These are phyloP conservation scores for Artemisia annua DNA, from an alignment of 129 eudicot species.

Conservation along the genomic window DNA sequence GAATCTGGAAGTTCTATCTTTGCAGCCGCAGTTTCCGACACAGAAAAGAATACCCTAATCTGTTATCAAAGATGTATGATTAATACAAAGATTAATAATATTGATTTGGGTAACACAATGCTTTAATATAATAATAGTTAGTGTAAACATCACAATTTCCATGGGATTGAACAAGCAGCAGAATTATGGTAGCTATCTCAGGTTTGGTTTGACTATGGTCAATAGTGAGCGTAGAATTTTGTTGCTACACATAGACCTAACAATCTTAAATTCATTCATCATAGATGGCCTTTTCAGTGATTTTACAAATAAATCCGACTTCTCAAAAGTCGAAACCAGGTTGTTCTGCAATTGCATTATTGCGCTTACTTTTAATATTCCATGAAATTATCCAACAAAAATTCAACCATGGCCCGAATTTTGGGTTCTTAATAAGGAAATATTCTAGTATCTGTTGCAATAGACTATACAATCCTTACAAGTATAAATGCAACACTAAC, in stretches of 20 bases:
- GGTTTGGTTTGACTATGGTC: conserved; percentile 1
- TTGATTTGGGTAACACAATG: neutral
- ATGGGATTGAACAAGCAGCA: neutral
- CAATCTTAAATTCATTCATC: neutral
- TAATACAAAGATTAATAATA: neutral
- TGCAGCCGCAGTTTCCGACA: conserved; percentile 86
- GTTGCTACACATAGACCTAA: neutral
- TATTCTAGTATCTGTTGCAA: too few relatives aligned
- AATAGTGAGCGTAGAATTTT: neutral
- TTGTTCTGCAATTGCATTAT: neutral
- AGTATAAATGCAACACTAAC: too few relatives aligned
- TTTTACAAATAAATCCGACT: conserved; percentile 10
- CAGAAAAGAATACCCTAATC: conserved; percentile 86
- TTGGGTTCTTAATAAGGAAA: too few relatives aligned
- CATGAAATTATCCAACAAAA: neutral
- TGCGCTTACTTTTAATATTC: conserved; percentile 14
- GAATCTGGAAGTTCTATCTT: conserved; percentile 87
- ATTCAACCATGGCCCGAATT: conserved; percentile 18
- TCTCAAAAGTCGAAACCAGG: conserved; percentile 15
- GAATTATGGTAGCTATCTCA: neutral
- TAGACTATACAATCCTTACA: too few relatives aligned
- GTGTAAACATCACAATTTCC: neutral
- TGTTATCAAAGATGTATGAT: conserved; percentile 22
- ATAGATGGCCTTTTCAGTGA: neutral
- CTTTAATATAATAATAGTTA: too few relatives aligned